phyloP scores from a whole-genome alignment of 1,284 basidiomycete species.

The Vanrija sp. region DNA sequence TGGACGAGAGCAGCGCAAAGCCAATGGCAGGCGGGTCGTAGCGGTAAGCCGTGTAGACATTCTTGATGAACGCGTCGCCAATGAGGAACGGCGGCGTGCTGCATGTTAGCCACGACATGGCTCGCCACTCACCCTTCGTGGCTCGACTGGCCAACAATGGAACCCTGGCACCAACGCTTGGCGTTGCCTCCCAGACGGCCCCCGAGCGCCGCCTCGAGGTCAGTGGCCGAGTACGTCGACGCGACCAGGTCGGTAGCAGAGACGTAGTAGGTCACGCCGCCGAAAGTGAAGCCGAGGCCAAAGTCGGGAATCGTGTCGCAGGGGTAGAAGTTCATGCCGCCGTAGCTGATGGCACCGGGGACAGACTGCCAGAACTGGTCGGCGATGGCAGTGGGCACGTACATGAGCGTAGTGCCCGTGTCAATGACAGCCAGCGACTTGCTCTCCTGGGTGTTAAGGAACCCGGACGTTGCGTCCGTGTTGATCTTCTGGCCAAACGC shows the following conservation, averaged over 20 bases:
- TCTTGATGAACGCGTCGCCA: conserved; percentile 87
- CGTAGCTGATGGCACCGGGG: background rate
- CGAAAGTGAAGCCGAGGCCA: background rate
- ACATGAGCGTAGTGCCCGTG: conserved; percentile 27
- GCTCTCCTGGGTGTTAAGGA: background rate
- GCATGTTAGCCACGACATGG: background rate
- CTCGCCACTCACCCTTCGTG: too few species aligned
- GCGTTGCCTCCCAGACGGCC: background rate
- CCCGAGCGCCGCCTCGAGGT: background rate
- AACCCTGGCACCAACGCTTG: background rate
- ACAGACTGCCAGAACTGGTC: conserved; percentile 15
- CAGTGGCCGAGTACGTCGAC: background rate
- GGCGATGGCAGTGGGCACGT: conserved; percentile 11
- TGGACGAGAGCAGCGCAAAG: conserved; percentile 39
- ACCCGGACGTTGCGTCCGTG: background rate
- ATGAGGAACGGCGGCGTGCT: conserved; percentile 63
- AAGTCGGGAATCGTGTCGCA: conserved; percentile 7
- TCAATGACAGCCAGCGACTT: conserved; percentile 1
- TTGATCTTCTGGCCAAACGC: too few species aligned
- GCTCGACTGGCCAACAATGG: background rate
- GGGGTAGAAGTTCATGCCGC: conserved; percentile 8
- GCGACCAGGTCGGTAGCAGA: background rate
- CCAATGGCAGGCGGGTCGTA: conserved; percentile 51
- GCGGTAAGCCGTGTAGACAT: conserved; percentile 52
- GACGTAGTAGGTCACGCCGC: background rate